Conservation (phyloP, 805 yeast genomes). For the Candida ulmi region DNA sequence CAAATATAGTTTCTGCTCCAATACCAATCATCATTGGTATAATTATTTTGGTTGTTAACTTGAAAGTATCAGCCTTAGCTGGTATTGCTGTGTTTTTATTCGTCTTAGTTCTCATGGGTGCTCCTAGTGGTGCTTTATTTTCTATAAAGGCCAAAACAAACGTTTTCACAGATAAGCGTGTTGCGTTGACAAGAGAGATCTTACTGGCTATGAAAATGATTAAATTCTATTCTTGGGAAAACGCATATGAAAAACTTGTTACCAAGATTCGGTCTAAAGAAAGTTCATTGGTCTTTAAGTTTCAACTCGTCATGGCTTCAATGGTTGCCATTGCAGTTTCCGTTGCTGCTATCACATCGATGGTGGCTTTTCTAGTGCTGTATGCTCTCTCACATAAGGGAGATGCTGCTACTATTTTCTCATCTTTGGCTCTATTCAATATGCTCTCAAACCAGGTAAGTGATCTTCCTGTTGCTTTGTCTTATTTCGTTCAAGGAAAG, state of each 20-base stretch:
- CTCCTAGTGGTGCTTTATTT: conserved; percentile 38
- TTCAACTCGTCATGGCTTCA: conserved; percentile 50
- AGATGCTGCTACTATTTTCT: background rate
- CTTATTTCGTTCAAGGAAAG: background rate
- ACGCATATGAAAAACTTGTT: conserved; percentile 51
- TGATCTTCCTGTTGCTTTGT: background rate
- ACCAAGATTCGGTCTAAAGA: conserved; percentile 47
- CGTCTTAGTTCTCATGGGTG: conserved; percentile 37
- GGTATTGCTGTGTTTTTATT: conserved; percentile 46
- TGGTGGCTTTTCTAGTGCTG: conserved; percentile 36
- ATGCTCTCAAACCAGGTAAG: background rate
- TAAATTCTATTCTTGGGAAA: conserved; percentile 81
- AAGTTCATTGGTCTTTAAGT: conserved; percentile 42
- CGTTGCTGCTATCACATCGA: conserved; percentile 45
- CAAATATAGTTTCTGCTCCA: conserved; percentile 32
- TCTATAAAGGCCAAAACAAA: conserved; percentile 43
- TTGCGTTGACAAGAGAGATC: conserved; percentile 52
- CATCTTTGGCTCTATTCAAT: background rate
- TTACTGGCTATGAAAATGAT: conserved; percentile 54
- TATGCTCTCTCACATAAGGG: background rate
- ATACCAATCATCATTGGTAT: conserved; percentile 50
- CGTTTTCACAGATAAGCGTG: conserved; percentile 53
- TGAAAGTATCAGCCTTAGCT: conserved; percentile 59
- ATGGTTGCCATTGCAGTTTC: conserved; percentile 43
- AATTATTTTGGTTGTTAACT: conserved; percentile 49